Percentiles rank a stretch among this genome's conserved stretches.
phyloP scores from a whole-genome alignment of 768 basidiomycete genomes.

The Cantharellus anzutake region DNA sequence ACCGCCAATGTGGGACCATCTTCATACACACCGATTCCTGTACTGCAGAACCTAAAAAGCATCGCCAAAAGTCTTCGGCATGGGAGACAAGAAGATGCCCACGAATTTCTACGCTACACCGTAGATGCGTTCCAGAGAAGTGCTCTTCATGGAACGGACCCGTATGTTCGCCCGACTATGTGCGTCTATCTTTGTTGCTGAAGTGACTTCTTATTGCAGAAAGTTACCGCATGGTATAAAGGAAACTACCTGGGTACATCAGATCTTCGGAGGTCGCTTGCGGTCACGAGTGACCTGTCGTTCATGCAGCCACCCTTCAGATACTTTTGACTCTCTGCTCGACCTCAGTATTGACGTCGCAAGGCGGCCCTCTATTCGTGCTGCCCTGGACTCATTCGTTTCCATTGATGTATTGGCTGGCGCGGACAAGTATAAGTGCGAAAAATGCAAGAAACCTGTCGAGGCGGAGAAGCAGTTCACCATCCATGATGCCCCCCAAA shows the following conservation, averaged over 20 bases:
- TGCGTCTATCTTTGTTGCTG: background rate
- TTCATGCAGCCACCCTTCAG: slow-evolving; percentile 69
- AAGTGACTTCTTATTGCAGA: slow-evolving; percentile 18
- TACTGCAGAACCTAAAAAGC: slow-evolving; percentile 39
- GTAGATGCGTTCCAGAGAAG: slow-evolving; percentile 82
- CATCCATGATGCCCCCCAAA: slow-evolving; percentile 68
- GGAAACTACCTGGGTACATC: slow-evolving; percentile 87
- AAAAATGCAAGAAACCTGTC: slow-evolving; percentile 93
- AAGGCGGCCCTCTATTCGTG: slow-evolving; percentile 32
- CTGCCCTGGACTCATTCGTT: slow-evolving; percentile 64
- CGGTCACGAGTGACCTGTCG: slow-evolving; percentile 81
- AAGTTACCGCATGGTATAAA: slow-evolving; percentile 48
- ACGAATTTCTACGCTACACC: slow-evolving; percentile 90
- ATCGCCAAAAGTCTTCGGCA: slow-evolving; percentile 82
- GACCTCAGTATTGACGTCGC: slow-evolving; percentile 87
- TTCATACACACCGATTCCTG: slow-evolving; percentile 42
- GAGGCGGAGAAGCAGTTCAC: slow-evolving; percentile 81
- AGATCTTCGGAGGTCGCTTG: slow-evolving; percentile 79
- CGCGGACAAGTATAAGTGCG: slow-evolving; percentile 93
- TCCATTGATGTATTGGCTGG: slow-evolving; percentile 70
- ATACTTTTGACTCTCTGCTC: slow-evolving; percentile 89
- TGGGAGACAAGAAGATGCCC: slow-evolving; percentile 94
- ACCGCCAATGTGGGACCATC: slow-evolving; percentile 17
- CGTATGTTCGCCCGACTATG: slow-evolving; percentile 28
- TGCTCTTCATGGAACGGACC: slow-evolving; percentile 48